Conservation (phyloP, 768 basidiomycete species). For the Steccherinum ochraceum region DNA sequence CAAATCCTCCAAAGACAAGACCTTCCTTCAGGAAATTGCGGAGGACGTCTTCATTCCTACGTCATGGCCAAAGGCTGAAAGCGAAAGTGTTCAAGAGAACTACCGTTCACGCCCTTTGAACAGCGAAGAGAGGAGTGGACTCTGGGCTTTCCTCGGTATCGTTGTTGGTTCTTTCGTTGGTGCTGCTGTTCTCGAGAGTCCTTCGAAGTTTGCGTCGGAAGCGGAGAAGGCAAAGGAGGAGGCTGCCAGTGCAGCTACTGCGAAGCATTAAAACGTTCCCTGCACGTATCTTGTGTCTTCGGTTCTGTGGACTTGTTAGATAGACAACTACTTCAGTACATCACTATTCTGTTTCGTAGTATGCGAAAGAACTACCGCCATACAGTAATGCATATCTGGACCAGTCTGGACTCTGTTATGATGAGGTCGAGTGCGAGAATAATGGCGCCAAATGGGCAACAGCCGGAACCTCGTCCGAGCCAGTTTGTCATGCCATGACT, state of each 20-base stretch:
- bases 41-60: conserved; percentile 32
- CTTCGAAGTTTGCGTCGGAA: conserved; percentile 14
- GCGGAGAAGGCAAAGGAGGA: background rate
- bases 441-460: no score
- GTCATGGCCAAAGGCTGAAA: conserved; percentile 15
- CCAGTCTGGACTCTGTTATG: no score
- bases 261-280: conserved; percentile 6
- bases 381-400: no score
- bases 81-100: conserved; percentile 7
- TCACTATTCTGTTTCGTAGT: no score
- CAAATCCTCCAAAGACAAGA: conserved; percentile 5
- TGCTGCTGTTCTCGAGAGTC: conserved; percentile 26
- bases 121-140: conserved; percentile 39
- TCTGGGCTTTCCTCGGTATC: conserved; percentile 43
- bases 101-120: conserved; percentile 29
- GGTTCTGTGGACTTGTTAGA: no score
- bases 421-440: no score
- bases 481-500: no score
- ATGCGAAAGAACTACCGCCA: no score
- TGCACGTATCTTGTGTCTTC: no score
- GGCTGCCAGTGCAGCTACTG: conserved; percentile 6
- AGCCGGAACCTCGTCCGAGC: no score
- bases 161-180: conserved; percentile 42
- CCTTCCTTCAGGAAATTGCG: conserved; percentile 29
- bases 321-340: no score